These are phyloP conservation scores for Hypoxylon lienhwacheense DNA, from an alignment of 495 filamentous ascomycete species.

Conservation along the genomic window DNA sequence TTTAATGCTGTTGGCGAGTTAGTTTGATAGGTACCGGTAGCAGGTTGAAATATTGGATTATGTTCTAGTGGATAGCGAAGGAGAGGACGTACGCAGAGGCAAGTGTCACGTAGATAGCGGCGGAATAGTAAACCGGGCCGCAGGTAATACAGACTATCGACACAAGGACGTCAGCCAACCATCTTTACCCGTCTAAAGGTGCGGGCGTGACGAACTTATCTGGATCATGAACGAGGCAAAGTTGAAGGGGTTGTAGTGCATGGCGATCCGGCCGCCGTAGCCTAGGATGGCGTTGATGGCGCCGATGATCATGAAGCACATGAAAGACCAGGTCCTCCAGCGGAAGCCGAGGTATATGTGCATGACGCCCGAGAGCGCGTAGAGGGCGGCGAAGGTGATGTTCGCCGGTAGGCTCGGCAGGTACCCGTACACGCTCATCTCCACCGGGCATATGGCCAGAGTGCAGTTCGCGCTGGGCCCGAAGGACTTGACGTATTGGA, in stretches of 20 bases:
- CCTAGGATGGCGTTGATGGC: slow-evolving; percentile 48
- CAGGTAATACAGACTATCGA: slow-evolving; percentile 55
- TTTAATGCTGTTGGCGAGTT: neutral
- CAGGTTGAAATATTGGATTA: neutral
- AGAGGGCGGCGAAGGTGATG: slow-evolving; percentile 34
- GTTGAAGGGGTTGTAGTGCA: slow-evolving; percentile 52
- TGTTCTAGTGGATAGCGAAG: neutral
- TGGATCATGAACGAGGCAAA: slow-evolving; percentile 55
- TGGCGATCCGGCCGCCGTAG: slow-evolving; percentile 52
- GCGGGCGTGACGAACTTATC: slow-evolving; percentile 41
- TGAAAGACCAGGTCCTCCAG: slow-evolving; percentile 46
- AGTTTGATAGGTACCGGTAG: too few species aligned
- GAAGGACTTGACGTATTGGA: slow-evolving; percentile 18
- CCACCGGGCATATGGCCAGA: slow-evolving; percentile 41
- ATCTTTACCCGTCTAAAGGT: too few species aligned
- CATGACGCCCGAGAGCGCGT: slow-evolving; percentile 17
- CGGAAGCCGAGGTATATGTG: slow-evolving; percentile 44
- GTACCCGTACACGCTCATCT: slow-evolving; percentile 39
- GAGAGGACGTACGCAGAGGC: slow-evolving; percentile 39
- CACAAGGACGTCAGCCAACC: neutral
- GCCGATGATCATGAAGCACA: slow-evolving; percentile 43
- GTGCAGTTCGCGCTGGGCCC: slow-evolving; percentile 41
- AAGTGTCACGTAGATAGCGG: slow-evolving; percentile 62
- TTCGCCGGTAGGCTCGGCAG: slow-evolving; percentile 38
- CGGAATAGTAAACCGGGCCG: slow-evolving; percentile 60